Percentiles rank a stretch among this genome's conserved stretches.
Conservation (phyloP, 768 basidiomycete species). For the Amanita pseudoporphyria region DNA sequence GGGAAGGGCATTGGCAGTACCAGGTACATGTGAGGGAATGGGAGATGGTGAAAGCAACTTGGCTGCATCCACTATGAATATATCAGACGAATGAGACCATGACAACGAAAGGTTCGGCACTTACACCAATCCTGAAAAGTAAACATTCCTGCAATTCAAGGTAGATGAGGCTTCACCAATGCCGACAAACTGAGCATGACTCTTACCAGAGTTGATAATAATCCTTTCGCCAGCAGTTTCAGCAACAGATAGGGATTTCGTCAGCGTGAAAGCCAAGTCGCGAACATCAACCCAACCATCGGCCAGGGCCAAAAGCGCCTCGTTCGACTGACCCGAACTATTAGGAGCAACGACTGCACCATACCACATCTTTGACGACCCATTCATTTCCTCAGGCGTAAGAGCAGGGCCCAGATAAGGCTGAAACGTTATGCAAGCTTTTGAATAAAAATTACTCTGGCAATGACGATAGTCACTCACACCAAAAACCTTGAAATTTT, state of each 20-base stretch:
- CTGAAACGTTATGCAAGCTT: not conserved
- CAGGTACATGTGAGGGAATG: not conserved
- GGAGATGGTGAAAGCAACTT: constrained; percentile 3
- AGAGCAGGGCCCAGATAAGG: not conserved
- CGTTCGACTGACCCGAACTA: not conserved
- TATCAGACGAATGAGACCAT: not conserved
- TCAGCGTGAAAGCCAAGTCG: not conserved
- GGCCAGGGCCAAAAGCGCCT: not conserved
- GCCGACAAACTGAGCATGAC: not conserved
- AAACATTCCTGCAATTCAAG: not conserved
- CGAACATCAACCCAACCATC: constrained; percentile 3
- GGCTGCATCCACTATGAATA: not conserved
- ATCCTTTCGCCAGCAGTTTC: constrained; percentile 4
- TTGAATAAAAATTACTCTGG: not conserved
- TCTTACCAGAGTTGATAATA: not conserved
- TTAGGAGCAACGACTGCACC: not conserved
- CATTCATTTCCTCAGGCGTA: not conserved
- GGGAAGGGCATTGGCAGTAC: not conserved
- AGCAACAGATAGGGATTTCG: not conserved
- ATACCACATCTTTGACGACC: not conserved
- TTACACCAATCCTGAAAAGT: constrained; percentile 5
- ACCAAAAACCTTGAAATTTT: not conserved
- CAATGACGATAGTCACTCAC: not conserved
- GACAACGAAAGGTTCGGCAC: not conserved
- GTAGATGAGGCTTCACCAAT: not conserved